Base-by-base conservation (phyloP, 345 rosid species). In the Cardiospermum halicacabum region DNA sequence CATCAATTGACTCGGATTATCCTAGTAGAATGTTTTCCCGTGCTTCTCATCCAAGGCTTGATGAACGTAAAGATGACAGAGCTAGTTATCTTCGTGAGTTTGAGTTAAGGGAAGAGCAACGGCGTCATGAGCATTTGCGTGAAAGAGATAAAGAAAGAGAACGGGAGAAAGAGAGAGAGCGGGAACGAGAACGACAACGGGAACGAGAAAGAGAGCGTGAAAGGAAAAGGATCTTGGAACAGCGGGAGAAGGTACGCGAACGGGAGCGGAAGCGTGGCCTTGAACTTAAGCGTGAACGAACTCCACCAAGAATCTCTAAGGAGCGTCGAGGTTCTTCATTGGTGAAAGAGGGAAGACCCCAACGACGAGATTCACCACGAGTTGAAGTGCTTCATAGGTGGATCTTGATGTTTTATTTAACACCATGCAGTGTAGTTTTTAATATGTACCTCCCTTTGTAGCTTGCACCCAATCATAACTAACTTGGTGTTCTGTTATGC, bases 31-130 rank as follows among this genome's bases (percentile, higher is more conserved):
- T 78, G 36, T 69, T 78, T 40, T 72, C 89, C 68, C 82, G 80
- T 61, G 81, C 85, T 63, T 77, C 72, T 69, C 85, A 66, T 68
- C 72, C 83, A 30, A 85, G 83, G 54, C 81, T 83, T 58, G 97
- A 95, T 54, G 92, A 91, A 58, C 85, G 63, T 21, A 87, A 88
- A 75, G 97, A 91, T 79, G 96, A 89, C 67, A 77, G 89, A 71
- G 96, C 93, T 67, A 80, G 90, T 73, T 95, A 95, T 84, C 97
- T 95, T 72, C 82, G 85, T 69, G 96, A 94, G 62, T 94, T 91
- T 40, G 99, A 94, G 71, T 68, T 89, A 67, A 87, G 97, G 69
- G 99, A 91, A 74, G 96, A 90, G 78, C 97, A 94, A 72, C 95
- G 93, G 11, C 88, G 82, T 25, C 84, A 89, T 60, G 97, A 89